Base-by-base conservation (phyloP, 495 filamentous ascomycete genomes). In the Neurospora sp. region DNA sequence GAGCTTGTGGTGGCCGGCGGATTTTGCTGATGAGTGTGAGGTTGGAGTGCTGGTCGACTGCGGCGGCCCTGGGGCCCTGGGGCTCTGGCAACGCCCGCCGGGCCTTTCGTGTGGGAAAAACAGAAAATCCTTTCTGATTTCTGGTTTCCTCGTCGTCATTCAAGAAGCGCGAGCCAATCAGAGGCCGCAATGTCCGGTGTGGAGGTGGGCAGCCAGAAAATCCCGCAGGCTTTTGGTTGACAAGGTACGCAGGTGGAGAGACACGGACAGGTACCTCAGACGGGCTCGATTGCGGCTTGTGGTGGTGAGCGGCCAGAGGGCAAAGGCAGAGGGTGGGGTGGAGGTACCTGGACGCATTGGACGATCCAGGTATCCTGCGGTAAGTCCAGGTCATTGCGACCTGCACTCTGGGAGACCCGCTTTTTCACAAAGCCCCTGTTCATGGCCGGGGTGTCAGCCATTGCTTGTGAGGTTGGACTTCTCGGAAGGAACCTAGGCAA, bases 131-230 rank as follows among this genome's bases (percentile, higher is more conserved):
- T 31, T 61, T 61, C 53, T 61, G 53, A 61, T 61, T 61, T 35
- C 53, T 66, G 53, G 27, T 35, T 66, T 35, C 53, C 27, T 66
- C 27, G 70, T 71, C 72, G 72, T 70, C 72, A 73, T 73, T 68
- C 53, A 66, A 35, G 53, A 66, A 66, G 53, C 14, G 27, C 53
- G 53, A 66, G 27, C 53, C 53, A 66, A 66, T 66, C 14, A 66
- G 53, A 66, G 14, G 53, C 27, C 14, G 5, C 53, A 0, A 35
- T 7, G 14, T 14, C 53, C 14, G 27, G 53, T 66, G 53, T 66
- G 31, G n/a, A 69, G 40, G 44, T 39, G 71, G 71, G 70, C 73
- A 78, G 75, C 73, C 75, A 74, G 78, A 81, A 82, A 82, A 82
- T 82, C 79, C 79, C 80, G 79, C 80, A 82, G 74, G 42, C 75